phyloP scores from a whole-genome alignment of 2,329 filamentous ascomycete species.

The Xylaria arbuscula region DNA sequence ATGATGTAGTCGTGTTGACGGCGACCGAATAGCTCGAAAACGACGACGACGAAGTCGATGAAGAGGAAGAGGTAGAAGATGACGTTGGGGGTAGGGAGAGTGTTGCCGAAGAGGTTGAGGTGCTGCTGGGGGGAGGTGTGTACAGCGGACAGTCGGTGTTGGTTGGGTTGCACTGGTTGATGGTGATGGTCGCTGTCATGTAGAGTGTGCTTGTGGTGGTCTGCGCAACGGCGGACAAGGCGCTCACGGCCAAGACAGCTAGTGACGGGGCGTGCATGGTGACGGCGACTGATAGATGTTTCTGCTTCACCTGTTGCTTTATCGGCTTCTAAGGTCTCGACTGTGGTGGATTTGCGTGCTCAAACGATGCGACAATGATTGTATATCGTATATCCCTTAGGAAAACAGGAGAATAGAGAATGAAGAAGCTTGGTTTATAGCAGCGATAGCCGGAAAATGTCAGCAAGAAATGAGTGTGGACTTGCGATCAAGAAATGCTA shows the following conservation, averaged over 20 bases:
- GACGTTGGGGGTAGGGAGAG: constrained; percentile 32
- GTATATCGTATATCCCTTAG: not conserved
- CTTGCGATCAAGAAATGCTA: constrained; percentile 21
- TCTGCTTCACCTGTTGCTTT: not conserved
- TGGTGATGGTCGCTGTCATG: constrained; percentile 48
- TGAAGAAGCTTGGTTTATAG: constrained; percentile 20
- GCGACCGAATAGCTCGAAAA: constrained; percentile 38
- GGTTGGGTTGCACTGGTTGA: constrained; percentile 47
- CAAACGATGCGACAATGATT: constrained; percentile 6
- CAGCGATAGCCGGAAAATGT: constrained; percentile 34
- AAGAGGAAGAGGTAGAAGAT: constrained; percentile 10
- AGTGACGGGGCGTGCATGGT: constrained; percentile 48
- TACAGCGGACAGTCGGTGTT: constrained; percentile 49
- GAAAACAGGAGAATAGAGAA: not conserved
- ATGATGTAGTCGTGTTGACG: constrained; percentile 34
- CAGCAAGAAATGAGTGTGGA: constrained; percentile 38
- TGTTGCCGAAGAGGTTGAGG: constrained; percentile 22
- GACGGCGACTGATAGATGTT: constrained; percentile 29
- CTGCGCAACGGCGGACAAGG: constrained; percentile 46
- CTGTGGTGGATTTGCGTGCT: constrained; percentile 1
- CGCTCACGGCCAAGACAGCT: constrained; percentile 46
- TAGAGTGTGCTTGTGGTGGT: constrained; percentile 48
- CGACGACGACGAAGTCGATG: constrained; percentile 27
- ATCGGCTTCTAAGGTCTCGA: constrained; percentile 1
- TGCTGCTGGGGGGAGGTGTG: constrained; percentile 40